Evolutionary conservation across 345 rosid species (phyloP), one percentile per base, ranked within the genome.

Genomic region (Turnera subulata): DNA sequence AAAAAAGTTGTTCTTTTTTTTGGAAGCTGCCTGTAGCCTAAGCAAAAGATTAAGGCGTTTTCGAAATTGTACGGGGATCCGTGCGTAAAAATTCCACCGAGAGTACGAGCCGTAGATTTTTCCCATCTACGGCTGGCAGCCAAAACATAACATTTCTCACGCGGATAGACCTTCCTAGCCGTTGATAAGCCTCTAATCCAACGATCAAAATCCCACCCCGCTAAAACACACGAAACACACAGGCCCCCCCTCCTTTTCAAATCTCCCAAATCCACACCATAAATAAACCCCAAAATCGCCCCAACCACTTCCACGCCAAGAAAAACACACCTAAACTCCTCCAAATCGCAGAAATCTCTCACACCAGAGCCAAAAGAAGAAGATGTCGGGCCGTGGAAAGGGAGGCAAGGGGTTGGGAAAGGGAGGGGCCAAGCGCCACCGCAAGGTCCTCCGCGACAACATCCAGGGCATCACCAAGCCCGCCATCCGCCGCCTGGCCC

Each of bases 331-430:
- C n/a, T n/a, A n/a, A n/a, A n/a, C n/a, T n/a, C n/a, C n/a, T n/a
- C n/a, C n/a, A n/a, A n/a, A n/a, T n/a, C n/a, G n/a, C n/a, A n/a
- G n/a, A n/a, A n/a, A n/a, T n/a, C n/a, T n/a, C n/a, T n/a, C n/a
- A n/a, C n/a, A n/a, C n/a, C n/a, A n/a, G n/a, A n/a, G n/a, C n/a
- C n/a, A n/a, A n/a, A n/a, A n/a, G n/a, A n/a, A n/a, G n/a, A n/a
- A n/a, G n/a, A 62, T 62, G 66, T 62, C 66, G 2, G 66, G 66
- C 6, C 66, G 66, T 9, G 59, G 66, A 44, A 62, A 62, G 59
- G 66, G 66, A 32, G 66, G 66, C 33, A 62, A 62, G 53, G 66
- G 66, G 2, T 33, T 62, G 52, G 66, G 66, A 5, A 62, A 62
- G 13, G 66, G 66, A 16, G 66, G 66, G 33, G 66, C 66, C 33